Conservation (phyloP, 371 early-diverging fungal genomes). For the Smittium mucronatum region DNA sequence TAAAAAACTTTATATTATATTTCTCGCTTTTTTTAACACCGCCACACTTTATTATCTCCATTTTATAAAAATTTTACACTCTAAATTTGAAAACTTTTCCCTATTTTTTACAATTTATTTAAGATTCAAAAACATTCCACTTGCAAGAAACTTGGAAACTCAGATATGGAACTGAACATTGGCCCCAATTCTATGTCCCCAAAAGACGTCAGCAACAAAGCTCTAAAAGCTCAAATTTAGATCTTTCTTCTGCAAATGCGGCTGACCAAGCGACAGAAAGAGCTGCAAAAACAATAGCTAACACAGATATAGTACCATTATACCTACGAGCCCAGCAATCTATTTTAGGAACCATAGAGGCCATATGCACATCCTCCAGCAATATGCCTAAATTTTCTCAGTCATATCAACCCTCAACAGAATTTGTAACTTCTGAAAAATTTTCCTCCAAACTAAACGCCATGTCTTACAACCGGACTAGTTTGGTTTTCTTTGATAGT, state of each 20-base stretch:
- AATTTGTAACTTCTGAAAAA: constrained; percentile 1
- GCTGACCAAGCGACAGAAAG: constrained; percentile 16
- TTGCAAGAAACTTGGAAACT: constrained; percentile 76
- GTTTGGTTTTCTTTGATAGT: constrained; percentile 29
- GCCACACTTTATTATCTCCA: not conserved
- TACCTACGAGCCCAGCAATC: constrained; percentile 30
- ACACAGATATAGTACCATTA: constrained; percentile 31
- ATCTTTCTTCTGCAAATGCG: not conserved
- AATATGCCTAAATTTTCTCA: too few relatives aligned
- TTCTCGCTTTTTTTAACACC: not conserved
- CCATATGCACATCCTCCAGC: constrained; percentile 19
- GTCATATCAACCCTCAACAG: not conserved
- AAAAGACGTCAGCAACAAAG: constrained; percentile 18
- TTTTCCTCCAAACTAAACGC: not conserved
- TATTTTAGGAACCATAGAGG: constrained; percentile 22
- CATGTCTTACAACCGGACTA: constrained; percentile 20
- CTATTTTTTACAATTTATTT: not conserved
- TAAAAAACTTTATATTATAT: not conserved
- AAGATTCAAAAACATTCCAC: constrained; percentile 68
- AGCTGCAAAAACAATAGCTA: constrained; percentile 26
- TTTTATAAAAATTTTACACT: not conserved
- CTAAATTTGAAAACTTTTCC: too few relatives aligned
- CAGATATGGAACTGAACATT: constrained; percentile 48
- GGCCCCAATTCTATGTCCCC: constrained; percentile 27
- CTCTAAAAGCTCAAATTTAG: not conserved